A percentile compares a stretch with the other conserved stretches of the same genome.
phyloP scores from a whole-genome alignment of 345 rosid species.

The Erysimum cheiranthoides region DNA sequence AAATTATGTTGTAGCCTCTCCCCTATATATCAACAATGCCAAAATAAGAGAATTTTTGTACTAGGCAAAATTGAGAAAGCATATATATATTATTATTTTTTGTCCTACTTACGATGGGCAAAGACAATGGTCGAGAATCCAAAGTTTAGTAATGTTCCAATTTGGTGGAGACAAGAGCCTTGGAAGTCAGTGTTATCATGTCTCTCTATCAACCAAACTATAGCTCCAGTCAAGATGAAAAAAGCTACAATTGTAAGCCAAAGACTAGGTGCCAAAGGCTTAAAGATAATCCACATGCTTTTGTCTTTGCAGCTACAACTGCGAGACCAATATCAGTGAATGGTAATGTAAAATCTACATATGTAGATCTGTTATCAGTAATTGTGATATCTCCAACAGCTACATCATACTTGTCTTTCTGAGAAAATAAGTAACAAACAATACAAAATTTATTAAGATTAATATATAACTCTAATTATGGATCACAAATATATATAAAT shows the following conservation, averaged over 20 bases:
- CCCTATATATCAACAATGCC: not conserved
- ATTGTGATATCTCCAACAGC: not conserved
- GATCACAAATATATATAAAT: not conserved
- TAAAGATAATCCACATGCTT: not conserved
- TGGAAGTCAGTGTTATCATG: not conserved
- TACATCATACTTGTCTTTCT: not conserved
- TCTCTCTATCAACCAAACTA: not conserved
- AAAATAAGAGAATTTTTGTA: not conserved
- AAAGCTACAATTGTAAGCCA: not conserved
- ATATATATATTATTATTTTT: too few relatives aligned
- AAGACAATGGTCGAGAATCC: not conserved
- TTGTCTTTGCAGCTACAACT: not conserved
- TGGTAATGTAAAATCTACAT: slow-evolving; percentile 1
- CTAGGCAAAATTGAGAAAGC: not conserved
- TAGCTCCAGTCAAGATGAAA: not conserved
- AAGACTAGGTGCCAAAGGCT: not conserved
- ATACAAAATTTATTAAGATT: not conserved
- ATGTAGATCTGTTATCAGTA: not conserved
- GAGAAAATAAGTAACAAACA: not conserved
- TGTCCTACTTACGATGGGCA: not conserved
- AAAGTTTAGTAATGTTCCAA: not conserved
- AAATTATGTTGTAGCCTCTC: not conserved
- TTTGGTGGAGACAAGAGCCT: not conserved
- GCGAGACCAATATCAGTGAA: not conserved
- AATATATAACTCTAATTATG: not conserved